These are phyloP conservation scores for Phyllostachys edulis DNA, from an alignment of 176 grass and related monocot species.

Conservation along the genomic window DNA sequence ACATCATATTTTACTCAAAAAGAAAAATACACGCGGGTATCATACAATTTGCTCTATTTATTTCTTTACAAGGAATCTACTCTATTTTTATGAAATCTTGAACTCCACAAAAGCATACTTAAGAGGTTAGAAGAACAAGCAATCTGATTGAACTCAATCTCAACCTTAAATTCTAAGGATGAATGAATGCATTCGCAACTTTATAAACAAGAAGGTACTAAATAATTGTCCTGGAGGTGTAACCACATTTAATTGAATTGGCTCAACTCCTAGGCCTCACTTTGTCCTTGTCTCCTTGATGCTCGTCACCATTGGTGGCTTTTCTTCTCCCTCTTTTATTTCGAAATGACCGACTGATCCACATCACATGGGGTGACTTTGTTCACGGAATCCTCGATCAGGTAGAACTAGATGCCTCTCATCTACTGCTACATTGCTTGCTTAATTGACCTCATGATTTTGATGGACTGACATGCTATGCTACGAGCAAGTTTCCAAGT, in stretches of 20 bases:
- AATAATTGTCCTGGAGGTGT: neutral
- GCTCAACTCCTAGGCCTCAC: neutral
- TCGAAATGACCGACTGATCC: neutral
- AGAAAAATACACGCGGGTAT: neutral
- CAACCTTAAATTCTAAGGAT: neutral
- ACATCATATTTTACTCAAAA: no score
- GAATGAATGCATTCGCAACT: neutral
- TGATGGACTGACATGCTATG: neutral
- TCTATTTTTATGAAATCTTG: neutral
- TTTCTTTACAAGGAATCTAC: no score
- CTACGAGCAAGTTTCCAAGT: neutral
- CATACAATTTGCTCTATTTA: neutral
- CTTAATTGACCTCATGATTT: neutral
- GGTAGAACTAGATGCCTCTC: constrained; percentile 4
- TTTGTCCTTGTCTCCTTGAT: constrained; percentile 1
- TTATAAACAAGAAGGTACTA: neutral
- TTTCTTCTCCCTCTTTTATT: neutral
- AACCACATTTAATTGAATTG: neutral
- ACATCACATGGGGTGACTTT: neutral
- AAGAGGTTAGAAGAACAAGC: neutral
- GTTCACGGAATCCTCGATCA: neutral
- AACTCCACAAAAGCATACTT: neutral
- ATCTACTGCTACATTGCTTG: neutral
- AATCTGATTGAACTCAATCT: neutral
- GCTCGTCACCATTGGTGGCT: no score